Evolutionary conservation across 768 basidiomycete species (phyloP), one percentile per base, ranked within the genome.

Genomic region (Boletus huronensis): DNA sequence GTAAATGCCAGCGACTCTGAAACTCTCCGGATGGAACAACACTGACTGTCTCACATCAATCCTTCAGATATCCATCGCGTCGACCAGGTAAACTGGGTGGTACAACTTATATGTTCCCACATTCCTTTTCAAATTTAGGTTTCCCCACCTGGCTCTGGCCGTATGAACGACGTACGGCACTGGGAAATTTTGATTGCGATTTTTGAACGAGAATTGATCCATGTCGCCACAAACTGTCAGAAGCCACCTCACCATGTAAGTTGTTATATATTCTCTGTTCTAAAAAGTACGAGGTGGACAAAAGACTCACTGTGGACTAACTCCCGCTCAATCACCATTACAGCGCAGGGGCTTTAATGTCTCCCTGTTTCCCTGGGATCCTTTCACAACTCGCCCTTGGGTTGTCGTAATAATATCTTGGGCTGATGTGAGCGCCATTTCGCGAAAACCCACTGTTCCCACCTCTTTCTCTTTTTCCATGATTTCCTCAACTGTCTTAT

Each of bases 401-500:
- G 16, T 10, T 35, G 26, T 39, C 31, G 32, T 56, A 53, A 53
- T 54, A 56, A 63, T 54, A 52, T 38, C 17, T 6, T 23, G 3
- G 42, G 23, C 34, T 28, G 34, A 54, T 21, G 64, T 51, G 51
- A 52, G 57, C 39, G 28, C 48, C 23, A 4, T 26, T 0, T n/a
- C n/a, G n/a, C n/a, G 35, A 23, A 13, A 31, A 19, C 19, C 23
- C 17, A 19, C 3, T 14, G 29, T 62, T 55, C 55, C 55, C 54
- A 48, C 49, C 19, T 50, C 32, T 17, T n/a, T n/a, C 45, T 23
- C 25, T 14, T 17, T 14, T 34, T 53, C 29, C 38, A 58, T 54
- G 61, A n/a, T 46, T 41, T 32, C 35, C 23, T 23, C 21, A 7
- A 13, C 17, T 21, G 19, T 54, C 38, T 57, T 57, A 54, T 60